Base-by-base conservation (phyloP, 306 rosid genomes). In the Citrullus amarus region DNA sequence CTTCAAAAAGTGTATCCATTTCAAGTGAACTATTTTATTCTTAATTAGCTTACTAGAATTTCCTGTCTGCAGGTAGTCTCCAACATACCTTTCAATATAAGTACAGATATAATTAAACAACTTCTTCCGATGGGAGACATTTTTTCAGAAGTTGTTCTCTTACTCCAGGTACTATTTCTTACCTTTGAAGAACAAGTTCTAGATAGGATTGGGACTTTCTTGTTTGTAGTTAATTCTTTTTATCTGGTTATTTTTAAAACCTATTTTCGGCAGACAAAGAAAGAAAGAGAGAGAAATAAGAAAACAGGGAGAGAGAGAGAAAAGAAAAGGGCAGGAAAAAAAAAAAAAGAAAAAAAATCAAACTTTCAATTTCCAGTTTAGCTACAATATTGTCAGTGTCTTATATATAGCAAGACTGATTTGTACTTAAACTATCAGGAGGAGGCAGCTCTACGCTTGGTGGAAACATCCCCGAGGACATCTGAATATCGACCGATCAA, bases 91-190 rank as follows among this genome's bases (percentile, higher is more conserved):
- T 94, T 94, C 55, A 92, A 94, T 83, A 87, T 92, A 75, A 90
- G 93, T 82, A 89, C 94, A 58, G 91, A 90, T 80, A 90, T 90
- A 79, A 84, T 94, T 80, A 92, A 88, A 86, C 90, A 79, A 73
- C 89, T 94, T n/a, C 96, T 94, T 85, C 98, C 95, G 61, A 87
- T 94, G 98, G 98, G 98, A 14, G 96, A 94, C 88, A 84, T 92
- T 58, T 88, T 94, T 81, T 88, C 95, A 32, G 93, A 89, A 79
- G 96, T 90, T 56, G 90, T 87, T 87, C 94, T 94, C 34, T 85
- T 92, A 79, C 93, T 94, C 69, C 96, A 90, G 93, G 98, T 75
- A 75, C 6, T 54, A 17, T 75, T 53, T 22, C 65, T 55, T 75
- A 15, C 46, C 61, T 32, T 34, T 54, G 30, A 18, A 54, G 58